Conservation (phyloP, 768 basidiomycete species). For the Leccinum imitatum region DNA sequence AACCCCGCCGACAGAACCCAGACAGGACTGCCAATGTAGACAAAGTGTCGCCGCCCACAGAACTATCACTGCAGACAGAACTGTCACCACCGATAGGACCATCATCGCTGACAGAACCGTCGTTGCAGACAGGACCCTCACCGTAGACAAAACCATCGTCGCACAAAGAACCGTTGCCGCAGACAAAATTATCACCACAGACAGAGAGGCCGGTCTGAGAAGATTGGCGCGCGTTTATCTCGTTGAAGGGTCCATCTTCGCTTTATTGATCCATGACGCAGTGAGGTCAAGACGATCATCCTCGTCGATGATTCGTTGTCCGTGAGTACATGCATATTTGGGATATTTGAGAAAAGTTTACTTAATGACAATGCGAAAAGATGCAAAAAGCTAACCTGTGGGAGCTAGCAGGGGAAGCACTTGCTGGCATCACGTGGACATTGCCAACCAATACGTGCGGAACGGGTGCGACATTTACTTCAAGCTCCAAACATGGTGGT, state of each 20-base stretch:
- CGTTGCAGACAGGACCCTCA: too few species aligned
- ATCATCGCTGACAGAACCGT: too few species aligned
- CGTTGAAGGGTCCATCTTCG: neutral
- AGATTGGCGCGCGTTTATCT: slow-evolving; percentile 29
- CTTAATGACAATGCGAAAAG: slow-evolving; percentile 17
- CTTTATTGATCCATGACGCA: slow-evolving; percentile 11
- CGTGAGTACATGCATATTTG: slow-evolving; percentile 15
- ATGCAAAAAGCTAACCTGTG: slow-evolving; percentile 42
- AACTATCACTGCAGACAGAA: too few species aligned
- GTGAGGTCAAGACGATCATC: slow-evolving; percentile 41
- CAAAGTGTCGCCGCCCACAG: too few species aligned
- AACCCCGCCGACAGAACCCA: too few species aligned
- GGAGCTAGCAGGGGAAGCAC: slow-evolving; percentile 39
- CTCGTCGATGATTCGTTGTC: slow-evolving; percentile 41
- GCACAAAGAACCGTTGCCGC: too few species aligned
- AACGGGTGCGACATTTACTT: slow-evolving; percentile 42
- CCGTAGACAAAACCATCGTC: too few species aligned
- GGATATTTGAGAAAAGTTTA: too few species aligned
- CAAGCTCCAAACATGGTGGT: slow-evolving; percentile 32
- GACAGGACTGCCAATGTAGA: too few species aligned
- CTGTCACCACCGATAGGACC: too few species aligned
- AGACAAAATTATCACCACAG: too few species aligned
- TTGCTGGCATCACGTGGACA: slow-evolving; percentile 39
- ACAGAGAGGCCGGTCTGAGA: slow-evolving; percentile 21
- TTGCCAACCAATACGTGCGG: slow-evolving; percentile 30